These are phyloP conservation scores for Podospora comata DNA, from an alignment of 495 filamentous ascomycete species.

Conservation along the genomic window DNA sequence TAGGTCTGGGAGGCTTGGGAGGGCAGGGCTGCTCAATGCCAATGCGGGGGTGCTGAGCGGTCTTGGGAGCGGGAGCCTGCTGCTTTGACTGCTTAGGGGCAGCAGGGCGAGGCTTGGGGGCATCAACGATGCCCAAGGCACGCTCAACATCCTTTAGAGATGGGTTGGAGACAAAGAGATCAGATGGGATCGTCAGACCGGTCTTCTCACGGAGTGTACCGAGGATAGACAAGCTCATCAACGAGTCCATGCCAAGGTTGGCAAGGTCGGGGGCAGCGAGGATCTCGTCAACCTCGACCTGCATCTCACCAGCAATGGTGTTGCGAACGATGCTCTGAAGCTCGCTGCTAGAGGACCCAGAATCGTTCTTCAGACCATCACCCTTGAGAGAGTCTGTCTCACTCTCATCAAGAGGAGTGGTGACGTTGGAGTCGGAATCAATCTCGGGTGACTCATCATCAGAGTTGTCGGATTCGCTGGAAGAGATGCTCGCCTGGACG, in stretches of 20 bases:
- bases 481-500: conserved; percentile 29
- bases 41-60: conserved; percentile 32
- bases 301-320: conserved; percentile 67
- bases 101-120: conserved; percentile 34
- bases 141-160: conserved; percentile 48
- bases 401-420: conserved; percentile 46
- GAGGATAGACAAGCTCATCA: conserved; percentile 56
- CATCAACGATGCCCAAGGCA: conserved; percentile 42
- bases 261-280: conserved; percentile 48
- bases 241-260: conserved; percentile 59
- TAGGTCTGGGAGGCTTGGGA: conserved; percentile 37
- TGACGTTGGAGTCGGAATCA: conserved; percentile 47
- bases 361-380: conserved; percentile 20
- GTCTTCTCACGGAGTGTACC: conserved; percentile 59
- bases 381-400: conserved; percentile 43
- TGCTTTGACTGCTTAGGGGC: conserved; percentile 38
- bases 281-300: conserved; percentile 62
- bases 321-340: conserved; percentile 52
- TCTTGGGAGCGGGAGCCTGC: conserved; percentile 24
- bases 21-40: conserved; percentile 34
- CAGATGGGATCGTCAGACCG: conserved; percentile 43
- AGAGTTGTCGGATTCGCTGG: conserved; percentile 34
- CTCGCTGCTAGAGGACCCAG: conserved; percentile 34
- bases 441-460: conserved; percentile 44
- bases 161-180: conserved; percentile 48